Evolutionary conservation across 2,329 filamentous ascomycete genomes (phyloP).

Genomic region (Coleophoma eucalyptorum): DNA sequence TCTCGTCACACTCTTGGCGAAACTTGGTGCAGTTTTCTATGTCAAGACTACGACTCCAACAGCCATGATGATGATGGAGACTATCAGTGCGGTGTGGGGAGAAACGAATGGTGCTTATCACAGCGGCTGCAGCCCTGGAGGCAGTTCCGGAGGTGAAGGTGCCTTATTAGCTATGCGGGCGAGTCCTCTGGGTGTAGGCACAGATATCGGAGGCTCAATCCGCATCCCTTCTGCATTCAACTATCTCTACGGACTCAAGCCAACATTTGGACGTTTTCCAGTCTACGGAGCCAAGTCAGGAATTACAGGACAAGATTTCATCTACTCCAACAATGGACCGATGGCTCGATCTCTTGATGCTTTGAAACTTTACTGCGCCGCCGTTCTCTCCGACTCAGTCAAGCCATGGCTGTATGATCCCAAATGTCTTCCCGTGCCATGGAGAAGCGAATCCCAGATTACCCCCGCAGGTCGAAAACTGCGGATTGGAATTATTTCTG

Average conservation of each 20-base stretch:
- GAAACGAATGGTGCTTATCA: conserved; percentile 28
- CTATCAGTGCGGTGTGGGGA: conserved; percentile 37
- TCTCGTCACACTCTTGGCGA: conserved; percentile 32
- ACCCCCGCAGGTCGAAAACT: conserved; percentile 30
- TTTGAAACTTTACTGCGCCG: conserved; percentile 30
- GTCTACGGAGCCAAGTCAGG: conserved; percentile 30
- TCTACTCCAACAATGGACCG: conserved; percentile 32
- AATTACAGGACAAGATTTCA: conserved; percentile 34
- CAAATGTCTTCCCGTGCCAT: conserved; percentile 33
- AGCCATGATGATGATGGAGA: conserved; percentile 39
- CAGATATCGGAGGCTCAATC: conserved; percentile 32
- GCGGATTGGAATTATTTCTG: conserved; percentile 31
- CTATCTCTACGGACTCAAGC: conserved; percentile 34
- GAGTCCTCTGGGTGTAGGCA: conserved; percentile 23
- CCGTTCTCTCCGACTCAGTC: conserved; percentile 26
- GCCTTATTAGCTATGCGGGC: conserved; percentile 23
- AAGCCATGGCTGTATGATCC: conserved; percentile 34
- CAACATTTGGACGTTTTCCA: conserved; percentile 33
- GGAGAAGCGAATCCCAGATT: conserved; percentile 28
- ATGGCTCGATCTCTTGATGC: conserved; percentile 30
- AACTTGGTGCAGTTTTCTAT: conserved; percentile 36
- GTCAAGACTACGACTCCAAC: conserved; percentile 34
- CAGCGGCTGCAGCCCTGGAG: conserved; percentile 20
- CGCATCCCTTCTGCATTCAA: conserved; percentile 33
- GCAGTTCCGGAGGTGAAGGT: conserved; percentile 25